Evolutionary conservation across 345 rosid species (phyloP), one percentile per base, ranked within the genome.

Genomic region (Kandelia obovata): DNA sequence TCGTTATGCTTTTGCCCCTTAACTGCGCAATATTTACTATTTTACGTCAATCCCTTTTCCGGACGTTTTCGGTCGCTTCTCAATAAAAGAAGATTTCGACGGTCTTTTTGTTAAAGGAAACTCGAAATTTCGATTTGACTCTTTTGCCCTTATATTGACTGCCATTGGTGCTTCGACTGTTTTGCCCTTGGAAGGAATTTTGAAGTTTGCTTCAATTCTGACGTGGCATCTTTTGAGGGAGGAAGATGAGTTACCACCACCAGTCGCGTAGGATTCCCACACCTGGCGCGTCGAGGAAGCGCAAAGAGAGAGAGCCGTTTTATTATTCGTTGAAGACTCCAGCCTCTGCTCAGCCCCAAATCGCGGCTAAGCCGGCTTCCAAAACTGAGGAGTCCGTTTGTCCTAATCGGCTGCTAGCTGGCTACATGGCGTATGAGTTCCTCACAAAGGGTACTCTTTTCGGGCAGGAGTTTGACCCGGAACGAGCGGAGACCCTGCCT

Each of bases 391-490:
- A 62, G 46, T 30, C 75, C 47, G 64, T 28, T 61, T 56, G 69
- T 51, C 71, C 86, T 20, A 87, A 83, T 72, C 66, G 71, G 80
- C 68, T 89, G 0, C 68, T 89, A 10, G 96, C 96, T 27, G 89
- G 96, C 0, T 89, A 87, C 82, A 77, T 89, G 89, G 92, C 96
- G 20, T 81, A 77, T 68, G 92, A 89, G 79, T 89, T 81, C 51
- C 65, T 89, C 69, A 81, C 83, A 1, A 77, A 76, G 58, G 96
- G 90, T 3, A 89, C 90, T 0, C 62, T 89, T 62, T 68, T 87
- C 13, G 96, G 90, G 51, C 73, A 86, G 65, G 84, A 75, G 55
- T 60, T 78, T 7, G 81, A 81, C 21, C 84, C 83, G 32, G 81
- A 51, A 8, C 72, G 79, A 67, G 55, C 77, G 4, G 84, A 78